phyloP scores from a whole-genome alignment of 2,329 filamentous ascomycete species.

The Drechmeria coniospora region DNA sequence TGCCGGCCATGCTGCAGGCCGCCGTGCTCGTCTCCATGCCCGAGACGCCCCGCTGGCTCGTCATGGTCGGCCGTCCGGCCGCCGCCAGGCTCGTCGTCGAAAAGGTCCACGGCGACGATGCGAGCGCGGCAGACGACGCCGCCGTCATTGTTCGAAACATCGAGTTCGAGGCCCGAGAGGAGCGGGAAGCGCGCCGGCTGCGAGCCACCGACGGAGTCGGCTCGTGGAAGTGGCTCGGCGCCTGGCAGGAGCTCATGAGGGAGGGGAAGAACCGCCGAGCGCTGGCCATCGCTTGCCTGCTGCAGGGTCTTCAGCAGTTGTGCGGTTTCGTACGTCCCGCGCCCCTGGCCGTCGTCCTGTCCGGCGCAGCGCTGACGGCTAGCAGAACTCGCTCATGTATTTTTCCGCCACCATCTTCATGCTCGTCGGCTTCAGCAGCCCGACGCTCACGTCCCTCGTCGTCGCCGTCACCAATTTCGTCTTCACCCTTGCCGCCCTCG shows the following conservation, averaged over 20 bases:
- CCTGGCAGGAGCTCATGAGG: slow-evolving; percentile 37
- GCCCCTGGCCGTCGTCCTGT: not conserved
- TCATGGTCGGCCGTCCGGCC: slow-evolving; percentile 46
- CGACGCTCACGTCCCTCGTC: slow-evolving; percentile 64
- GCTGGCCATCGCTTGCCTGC: slow-evolving; percentile 67
- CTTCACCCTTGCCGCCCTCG: slow-evolving; percentile 60
- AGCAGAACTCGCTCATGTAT: slow-evolving; percentile 77
- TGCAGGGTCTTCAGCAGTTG: slow-evolving; percentile 78
- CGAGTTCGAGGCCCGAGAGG: slow-evolving; percentile 58
- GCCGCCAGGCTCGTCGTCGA: slow-evolving; percentile 51
- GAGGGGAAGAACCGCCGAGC: slow-evolving; percentile 56
- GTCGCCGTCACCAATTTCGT: slow-evolving; percentile 73
- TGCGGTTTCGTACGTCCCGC: slow-evolving; percentile 56
- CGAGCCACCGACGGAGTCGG: slow-evolving; percentile 12
- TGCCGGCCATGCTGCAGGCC: slow-evolving; percentile 60
- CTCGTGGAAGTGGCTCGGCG: slow-evolving; percentile 24
- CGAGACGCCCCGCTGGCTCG: slow-evolving; percentile 79
- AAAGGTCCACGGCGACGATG: slow-evolving; percentile 42
- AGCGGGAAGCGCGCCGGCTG: slow-evolving; percentile 34
- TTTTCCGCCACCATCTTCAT: slow-evolving; percentile 73
- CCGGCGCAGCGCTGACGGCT: slow-evolving; percentile 1
- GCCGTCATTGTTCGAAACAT: slow-evolving; percentile 52
- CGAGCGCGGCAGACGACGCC: slow-evolving; percentile 30
- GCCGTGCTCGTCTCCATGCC: slow-evolving; percentile 57
- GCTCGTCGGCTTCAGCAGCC: slow-evolving; percentile 60